Conservation (phyloP, 1,139 yeast genomes). For the Blastobotrys malaysiensis region DNA sequence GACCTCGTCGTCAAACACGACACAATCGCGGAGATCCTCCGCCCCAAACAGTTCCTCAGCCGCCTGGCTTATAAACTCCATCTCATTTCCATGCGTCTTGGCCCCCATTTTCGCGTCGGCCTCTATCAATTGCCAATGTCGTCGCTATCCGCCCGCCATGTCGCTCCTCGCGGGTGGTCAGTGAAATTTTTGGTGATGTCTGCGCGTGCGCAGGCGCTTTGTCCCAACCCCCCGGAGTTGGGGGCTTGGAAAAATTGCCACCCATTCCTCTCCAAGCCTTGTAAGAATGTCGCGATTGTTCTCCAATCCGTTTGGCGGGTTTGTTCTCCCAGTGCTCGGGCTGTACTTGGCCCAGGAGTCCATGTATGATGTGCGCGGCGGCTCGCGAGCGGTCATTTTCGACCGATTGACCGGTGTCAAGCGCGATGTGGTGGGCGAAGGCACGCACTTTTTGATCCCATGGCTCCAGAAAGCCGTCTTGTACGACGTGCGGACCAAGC, state of each 20-base stretch:
- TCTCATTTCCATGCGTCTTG: background rate
- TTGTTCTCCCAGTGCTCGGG: constrained; percentile 28
- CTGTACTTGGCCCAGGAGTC: constrained; percentile 27
- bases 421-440: constrained; percentile 84
- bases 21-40: background rate
- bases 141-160: too few relatives aligned
- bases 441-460: constrained; percentile 91
- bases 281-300: constrained; percentile 11
- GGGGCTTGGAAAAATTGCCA: background rate
- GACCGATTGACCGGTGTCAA: constrained; percentile 90
- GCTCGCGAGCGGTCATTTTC: constrained; percentile 90
- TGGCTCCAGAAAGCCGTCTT: constrained; percentile 92
- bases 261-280: background rate
- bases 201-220: background rate
- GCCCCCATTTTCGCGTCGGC: too few relatives aligned
- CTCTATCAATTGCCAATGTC: background rate
- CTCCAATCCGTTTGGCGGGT: constrained; percentile 18
- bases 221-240: background rate
- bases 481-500: constrained; percentile 88
- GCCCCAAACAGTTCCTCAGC: background rate
- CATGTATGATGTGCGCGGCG: constrained; percentile 87
- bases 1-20: background rate
- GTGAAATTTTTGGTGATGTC: background rate
- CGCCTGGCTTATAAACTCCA: background rate
- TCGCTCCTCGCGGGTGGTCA: too few relatives aligned